These are phyloP conservation scores for Clonostachys chloroleuca DNA, from an alignment of 2,329 filamentous ascomycete genomes.

Conservation along the genomic window DNA sequence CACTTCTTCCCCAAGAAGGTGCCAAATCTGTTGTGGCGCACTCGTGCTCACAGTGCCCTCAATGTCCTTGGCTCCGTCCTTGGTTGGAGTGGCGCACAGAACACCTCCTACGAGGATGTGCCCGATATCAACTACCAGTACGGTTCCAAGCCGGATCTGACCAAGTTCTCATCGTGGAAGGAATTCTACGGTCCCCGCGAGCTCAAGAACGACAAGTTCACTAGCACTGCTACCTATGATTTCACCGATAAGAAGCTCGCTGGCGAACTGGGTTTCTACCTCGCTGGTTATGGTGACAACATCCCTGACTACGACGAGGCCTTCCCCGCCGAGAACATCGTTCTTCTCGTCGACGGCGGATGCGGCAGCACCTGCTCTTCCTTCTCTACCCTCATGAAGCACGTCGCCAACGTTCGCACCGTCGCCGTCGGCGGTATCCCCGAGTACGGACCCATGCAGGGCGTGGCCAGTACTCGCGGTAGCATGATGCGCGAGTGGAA, in stretches of 20 bases:
- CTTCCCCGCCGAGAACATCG: constrained; percentile 32
- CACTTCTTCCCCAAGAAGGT: background rate
- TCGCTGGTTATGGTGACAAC: constrained; percentile 35
- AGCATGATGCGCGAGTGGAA: constrained; percentile 20
- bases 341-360: constrained; percentile 46
- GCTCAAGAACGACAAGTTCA: background rate
- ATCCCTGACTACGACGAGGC: background rate
- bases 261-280: constrained; percentile 22
- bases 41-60: too few species aligned
- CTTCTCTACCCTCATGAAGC: constrained; percentile 49
- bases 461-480: constrained; percentile 53
- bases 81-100: too few species aligned
- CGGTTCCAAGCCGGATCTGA: too few species aligned
- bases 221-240: background rate
- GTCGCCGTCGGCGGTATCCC: constrained; percentile 56
- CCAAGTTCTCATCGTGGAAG: background rate
- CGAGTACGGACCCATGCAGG: constrained; percentile 44
- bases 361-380: constrained; percentile 58
- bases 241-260: constrained; percentile 23
- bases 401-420: constrained; percentile 46
- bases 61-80: too few species aligned
- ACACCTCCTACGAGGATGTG: too few species aligned
- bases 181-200: background rate
- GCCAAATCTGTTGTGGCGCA: too few species aligned
- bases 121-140: too few species aligned